Evolutionary conservation across 176 grass and related monocot species (phyloP).

Genomic region (Carex myosuroides): DNA sequence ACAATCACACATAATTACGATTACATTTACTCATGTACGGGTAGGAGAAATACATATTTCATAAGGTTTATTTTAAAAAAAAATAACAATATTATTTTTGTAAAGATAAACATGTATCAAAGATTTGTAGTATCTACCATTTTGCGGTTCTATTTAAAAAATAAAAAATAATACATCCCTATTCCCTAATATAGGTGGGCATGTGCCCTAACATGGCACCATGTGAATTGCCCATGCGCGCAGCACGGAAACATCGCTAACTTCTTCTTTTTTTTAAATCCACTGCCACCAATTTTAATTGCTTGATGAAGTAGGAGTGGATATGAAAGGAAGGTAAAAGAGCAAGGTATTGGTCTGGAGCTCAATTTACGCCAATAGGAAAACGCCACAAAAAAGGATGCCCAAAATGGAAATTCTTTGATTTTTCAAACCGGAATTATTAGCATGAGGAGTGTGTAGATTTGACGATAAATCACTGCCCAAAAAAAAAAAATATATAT

Average conservation of each 20-base stretch:
- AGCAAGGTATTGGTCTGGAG: background rate
- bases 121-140: background rate
- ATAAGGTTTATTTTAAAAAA: background rate
- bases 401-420: background rate
- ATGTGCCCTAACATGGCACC: constrained; percentile 18
- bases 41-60: background rate
- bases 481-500: no score
- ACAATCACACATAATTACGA: background rate
- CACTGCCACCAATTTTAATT: background rate
- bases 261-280: background rate
- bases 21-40: background rate
- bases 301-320: background rate
- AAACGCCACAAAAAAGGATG: background rate
- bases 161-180: background rate
- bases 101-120: no score
- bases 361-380: background rate
- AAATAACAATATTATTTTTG: background rate
- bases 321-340: background rate
- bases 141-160: background rate
- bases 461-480: no score
- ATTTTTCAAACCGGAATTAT: background rate
- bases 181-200: background rate
- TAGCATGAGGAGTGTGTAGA: no score
- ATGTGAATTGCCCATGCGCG: constrained; percentile 6
- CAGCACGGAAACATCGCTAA: background rate